These are phyloP conservation scores for Sanghuangporus weigelae DNA, from an alignment of 1,284 basidiomycete genomes.

Conservation along the genomic window DNA sequence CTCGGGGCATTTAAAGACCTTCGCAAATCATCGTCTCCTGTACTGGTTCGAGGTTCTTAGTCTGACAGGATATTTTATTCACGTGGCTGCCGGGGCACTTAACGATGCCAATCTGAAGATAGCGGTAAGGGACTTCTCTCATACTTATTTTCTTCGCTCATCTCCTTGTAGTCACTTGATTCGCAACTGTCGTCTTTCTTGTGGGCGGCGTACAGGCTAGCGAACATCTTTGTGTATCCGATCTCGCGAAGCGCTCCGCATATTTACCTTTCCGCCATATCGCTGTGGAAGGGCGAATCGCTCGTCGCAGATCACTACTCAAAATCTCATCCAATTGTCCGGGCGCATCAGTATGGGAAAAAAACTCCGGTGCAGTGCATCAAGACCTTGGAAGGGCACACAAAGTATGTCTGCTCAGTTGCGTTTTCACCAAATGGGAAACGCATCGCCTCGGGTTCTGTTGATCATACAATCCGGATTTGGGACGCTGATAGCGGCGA, in stretches of 20 bases:
- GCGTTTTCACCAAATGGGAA: background rate
- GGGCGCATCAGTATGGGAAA: background rate
- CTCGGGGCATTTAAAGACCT: no score
- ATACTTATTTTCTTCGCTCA: background rate
- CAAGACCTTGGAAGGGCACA: background rate
- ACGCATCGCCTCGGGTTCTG: background rate
- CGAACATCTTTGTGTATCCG: background rate
- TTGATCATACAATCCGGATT: background rate
- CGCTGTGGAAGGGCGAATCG: background rate
- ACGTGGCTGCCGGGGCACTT: background rate
- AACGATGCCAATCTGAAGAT: background rate
- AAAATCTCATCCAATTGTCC: background rate
- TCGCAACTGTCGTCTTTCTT: background rate
- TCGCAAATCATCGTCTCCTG: no score
- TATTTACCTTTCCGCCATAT: background rate
- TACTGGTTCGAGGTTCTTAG: no score
- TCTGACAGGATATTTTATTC: background rate
- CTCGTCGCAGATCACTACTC: background rate
- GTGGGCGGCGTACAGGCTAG: background rate
- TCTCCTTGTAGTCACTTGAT: background rate
- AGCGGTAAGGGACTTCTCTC: no score
- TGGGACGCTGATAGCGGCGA: background rate
- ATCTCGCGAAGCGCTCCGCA: background rate
- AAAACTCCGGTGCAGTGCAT: background rate
- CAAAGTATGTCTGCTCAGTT: background rate